Base-by-base conservation (phyloP, 371 early-diverging fungal genomes). In the Mortierella sp. region DNA sequence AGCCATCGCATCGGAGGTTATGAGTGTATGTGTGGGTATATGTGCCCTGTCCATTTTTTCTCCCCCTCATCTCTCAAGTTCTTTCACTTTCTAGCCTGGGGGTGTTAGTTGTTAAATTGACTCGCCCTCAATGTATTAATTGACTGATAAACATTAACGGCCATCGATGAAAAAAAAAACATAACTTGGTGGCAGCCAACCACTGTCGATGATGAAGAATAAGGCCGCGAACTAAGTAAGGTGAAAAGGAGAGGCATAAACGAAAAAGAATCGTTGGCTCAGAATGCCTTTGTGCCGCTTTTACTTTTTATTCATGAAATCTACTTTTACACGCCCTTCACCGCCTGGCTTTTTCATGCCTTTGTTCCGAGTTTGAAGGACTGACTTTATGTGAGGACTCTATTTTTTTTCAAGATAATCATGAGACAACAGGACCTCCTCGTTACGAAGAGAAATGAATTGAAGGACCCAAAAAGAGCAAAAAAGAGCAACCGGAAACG, bases 201-300 rank as follows among this genome's bases (percentile, higher is more conserved):
- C 47, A 47, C 47, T 47, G 47, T 47, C 8, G 11, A 26, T 26
- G 31, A 28, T 28, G 28, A 57, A 57, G 11, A 26, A 57, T n/a
- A 13, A 11, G 11, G 0, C 42, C 1, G 42, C 42, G 42, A 38
- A 1, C 16, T 14, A n/a, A 60, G 60, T 14, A n/a, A 60, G 60
- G 31, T 11, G 11, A 31, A 14, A 14, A 28, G 60, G 31, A 4
- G 28, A 14, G 10, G 58, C n/a, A n/a, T n/a, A 57, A 11, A 14
- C 58, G n/a, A 3, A 54, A 16, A n/a, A 9, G n/a, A 9, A 24
- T 9, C 13, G 60, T 11, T 60, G 42, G 60, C 60, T 60, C 60
- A 60, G 60, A 60, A 60, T 10, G 60, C 60, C 60, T 60, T 60
- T 60, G 60, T 60, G 60, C 60, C 60, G 60, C 60, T 60, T 60